Evolutionary conservation across 768 basidiomycete genomes (phyloP).

Genomic region (Kwoniella dejecticola): DNA sequence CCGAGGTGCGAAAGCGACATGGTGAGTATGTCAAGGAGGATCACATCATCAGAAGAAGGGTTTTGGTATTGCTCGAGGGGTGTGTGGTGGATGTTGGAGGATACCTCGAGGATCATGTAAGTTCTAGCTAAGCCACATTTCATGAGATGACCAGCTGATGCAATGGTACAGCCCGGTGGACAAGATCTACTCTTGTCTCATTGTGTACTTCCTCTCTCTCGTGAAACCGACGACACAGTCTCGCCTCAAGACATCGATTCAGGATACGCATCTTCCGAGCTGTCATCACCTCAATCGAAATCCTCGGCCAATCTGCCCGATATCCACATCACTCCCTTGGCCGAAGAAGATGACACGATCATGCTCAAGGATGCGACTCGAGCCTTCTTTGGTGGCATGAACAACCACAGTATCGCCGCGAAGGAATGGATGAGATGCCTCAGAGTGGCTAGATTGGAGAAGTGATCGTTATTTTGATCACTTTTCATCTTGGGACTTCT

Average conservation of each 20-base stretch:
- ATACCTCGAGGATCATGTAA: conserved; percentile 70
- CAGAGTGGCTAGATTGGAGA: conserved; percentile 38
- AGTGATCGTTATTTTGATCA: neutral
- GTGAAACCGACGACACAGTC: neutral
- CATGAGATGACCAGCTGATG: neutral
- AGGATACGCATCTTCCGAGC: conserved; percentile 36
- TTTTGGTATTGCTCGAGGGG: conserved; percentile 64
- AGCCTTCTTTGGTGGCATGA: conserved; percentile 73
- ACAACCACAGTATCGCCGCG: conserved; percentile 63
- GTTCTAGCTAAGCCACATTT: conserved; percentile 43
- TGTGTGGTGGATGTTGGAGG: conserved; percentile 66
- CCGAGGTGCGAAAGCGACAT: conserved; percentile 35
- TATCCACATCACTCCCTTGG: neutral
- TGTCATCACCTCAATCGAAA: conserved; percentile 2
- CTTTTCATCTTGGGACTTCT: too few species aligned
- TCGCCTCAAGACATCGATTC: conserved; percentile 31
- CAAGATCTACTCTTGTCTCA: conserved; percentile 62
- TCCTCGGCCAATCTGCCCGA: neutral
- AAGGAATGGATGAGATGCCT: conserved; percentile 52
- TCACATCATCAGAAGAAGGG: conserved; percentile 29
- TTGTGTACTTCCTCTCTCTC: conserved; percentile 51
- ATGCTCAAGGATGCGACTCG: conserved; percentile 61
- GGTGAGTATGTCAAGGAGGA: conserved; percentile 37
- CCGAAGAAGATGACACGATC: conserved; percentile 15
- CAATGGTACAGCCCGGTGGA: conserved; percentile 65